phyloP scores from a whole-genome alignment of 139 green algal genomes.

The Marvania coccoides region DNA sequence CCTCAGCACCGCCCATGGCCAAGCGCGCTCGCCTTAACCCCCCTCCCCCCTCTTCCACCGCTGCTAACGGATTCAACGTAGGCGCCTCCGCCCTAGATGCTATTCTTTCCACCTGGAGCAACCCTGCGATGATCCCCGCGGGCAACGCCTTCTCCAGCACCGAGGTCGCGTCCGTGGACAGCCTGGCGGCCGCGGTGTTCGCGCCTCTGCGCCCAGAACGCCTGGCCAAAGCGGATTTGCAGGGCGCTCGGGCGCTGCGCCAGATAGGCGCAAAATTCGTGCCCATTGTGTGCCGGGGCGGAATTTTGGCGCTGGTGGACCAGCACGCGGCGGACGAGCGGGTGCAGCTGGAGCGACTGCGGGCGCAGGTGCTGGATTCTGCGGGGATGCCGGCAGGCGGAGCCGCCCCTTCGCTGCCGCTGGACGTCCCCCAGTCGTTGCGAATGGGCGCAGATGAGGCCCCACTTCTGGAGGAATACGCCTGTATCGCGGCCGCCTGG shows the following conservation, averaged over 20 bases:
- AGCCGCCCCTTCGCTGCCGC: background rate
- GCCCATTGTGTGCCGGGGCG: constrained; percentile 20
- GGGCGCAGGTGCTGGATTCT: background rate
- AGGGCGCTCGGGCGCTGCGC: constrained; percentile 5
- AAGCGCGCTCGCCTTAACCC: too few species aligned
- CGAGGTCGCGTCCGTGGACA: background rate
- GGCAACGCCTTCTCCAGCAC: background rate
- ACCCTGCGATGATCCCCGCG: constrained; percentile 7
- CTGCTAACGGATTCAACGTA: too few species aligned
- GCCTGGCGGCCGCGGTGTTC: background rate
- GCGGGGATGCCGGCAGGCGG: background rate
- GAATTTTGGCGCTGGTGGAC: constrained; percentile 57
- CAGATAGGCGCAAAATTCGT: constrained; percentile 62
- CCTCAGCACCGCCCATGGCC: too few species aligned
- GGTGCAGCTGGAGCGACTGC: constrained; percentile 55
- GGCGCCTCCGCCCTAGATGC: background rate
- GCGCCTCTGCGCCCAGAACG: constrained; percentile 3
- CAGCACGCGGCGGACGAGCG: constrained; percentile 80
- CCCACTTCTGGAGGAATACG: constrained; percentile 18
- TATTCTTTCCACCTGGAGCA: constrained; percentile 11
- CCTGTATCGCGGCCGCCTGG: constrained; percentile 6
- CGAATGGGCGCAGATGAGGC: constrained; percentile 13
- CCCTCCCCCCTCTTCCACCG: too few species aligned
- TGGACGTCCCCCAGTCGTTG: constrained; percentile 17
- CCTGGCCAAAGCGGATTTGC: constrained; percentile 22